phyloP scores from a whole-genome alignment of 1,284 basidiomycete species.

The Somion occarium region DNA sequence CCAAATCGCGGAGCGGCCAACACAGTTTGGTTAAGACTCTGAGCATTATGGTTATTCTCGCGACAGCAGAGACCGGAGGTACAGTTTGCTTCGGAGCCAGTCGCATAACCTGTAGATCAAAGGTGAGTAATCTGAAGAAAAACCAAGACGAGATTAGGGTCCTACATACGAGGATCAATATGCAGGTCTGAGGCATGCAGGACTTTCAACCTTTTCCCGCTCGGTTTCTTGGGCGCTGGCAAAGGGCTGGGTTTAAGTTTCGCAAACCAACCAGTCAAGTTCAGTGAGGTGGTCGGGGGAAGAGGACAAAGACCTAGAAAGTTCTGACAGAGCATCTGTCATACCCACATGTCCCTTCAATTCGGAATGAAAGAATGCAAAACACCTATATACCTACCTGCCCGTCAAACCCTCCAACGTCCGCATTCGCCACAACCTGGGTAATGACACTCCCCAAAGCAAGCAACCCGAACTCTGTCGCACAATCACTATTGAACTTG shows the following conservation, averaged over 20 bases:
- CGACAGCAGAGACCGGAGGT: slow-evolving; percentile 73
- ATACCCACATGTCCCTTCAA: background rate
- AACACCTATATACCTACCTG: slow-evolving; percentile 38
- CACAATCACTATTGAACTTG: slow-evolving; percentile 50
- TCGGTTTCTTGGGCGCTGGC: slow-evolving; percentile 47
- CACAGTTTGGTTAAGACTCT: slow-evolving; percentile 45
- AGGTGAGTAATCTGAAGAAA: background rate
- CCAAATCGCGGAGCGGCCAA: slow-evolving; percentile 67
- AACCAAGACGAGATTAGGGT: background rate
- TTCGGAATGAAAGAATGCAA: too few species aligned
- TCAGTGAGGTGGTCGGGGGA: slow-evolving; percentile 46
- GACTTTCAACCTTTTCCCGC: slow-evolving; percentile 65
- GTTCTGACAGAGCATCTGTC: slow-evolving; percentile 50
- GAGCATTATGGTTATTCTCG: slow-evolving; percentile 44
- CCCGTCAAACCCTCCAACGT: slow-evolving; percentile 66
- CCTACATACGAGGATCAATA: slow-evolving; percentile 60
- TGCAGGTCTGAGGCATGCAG: slow-evolving; percentile 78
- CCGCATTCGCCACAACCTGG: slow-evolving; percentile 62
- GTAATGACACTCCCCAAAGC: slow-evolving; percentile 58
- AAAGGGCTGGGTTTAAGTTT: slow-evolving; percentile 69
- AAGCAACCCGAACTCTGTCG: slow-evolving; percentile 39
- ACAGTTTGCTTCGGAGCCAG: slow-evolving; percentile 72
- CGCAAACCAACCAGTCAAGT: slow-evolving; percentile 53
- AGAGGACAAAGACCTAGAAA: slow-evolving; percentile 48
- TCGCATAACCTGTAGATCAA: slow-evolving; percentile 51